Evolutionary conservation across 345 rosid species (phyloP).

Genomic region (Citrus australasica): DNA sequence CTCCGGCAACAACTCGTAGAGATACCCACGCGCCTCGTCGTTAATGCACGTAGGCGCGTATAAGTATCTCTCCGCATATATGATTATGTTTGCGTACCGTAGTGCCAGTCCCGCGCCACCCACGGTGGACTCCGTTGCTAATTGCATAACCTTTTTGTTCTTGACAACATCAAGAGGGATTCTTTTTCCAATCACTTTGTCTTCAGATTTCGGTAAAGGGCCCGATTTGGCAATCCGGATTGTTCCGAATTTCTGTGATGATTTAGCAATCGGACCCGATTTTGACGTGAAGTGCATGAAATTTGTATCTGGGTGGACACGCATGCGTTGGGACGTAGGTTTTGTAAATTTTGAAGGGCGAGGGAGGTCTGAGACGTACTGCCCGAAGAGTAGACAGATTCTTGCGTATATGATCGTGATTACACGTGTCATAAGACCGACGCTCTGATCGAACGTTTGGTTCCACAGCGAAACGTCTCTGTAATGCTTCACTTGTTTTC

Average conservation of each 20-base stretch:
- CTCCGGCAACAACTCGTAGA: slow-evolving; percentile 43
- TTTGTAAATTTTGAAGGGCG: not conserved
- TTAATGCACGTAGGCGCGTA: slow-evolving; percentile 16
- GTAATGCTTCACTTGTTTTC: slow-evolving; percentile 29
- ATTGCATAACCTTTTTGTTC: not conserved
- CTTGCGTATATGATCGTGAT: slow-evolving; percentile 25
- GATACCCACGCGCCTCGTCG: slow-evolving; percentile 29
- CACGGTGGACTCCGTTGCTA: slow-evolving; percentile 27
- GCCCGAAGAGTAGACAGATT: slow-evolving; percentile 34
- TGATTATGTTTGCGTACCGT: slow-evolving; percentile 43
- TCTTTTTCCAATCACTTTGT: not conserved
- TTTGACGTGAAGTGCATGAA: not conserved
- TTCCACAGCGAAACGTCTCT: slow-evolving; percentile 43
- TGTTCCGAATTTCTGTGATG: not conserved
- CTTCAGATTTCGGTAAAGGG: not conserved
- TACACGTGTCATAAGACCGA: slow-evolving; percentile 29
- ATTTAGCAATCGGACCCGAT: slow-evolving; percentile 28
- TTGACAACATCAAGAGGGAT: not conserved
- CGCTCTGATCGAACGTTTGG: slow-evolving; percentile 34
- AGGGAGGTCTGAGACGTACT: slow-evolving; percentile 26
- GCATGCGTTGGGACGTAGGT: not conserved
- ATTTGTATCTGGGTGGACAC: slow-evolving; percentile 25
- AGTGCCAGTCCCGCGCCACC: slow-evolving; percentile 49
- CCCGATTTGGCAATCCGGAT: not conserved
- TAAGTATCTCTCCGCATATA: slow-evolving; percentile 31